Percentiles rank a stretch among this genome's conserved stretches.
Conservation (phyloP, 306 rosid species). For the Vigna radiata region DNA sequence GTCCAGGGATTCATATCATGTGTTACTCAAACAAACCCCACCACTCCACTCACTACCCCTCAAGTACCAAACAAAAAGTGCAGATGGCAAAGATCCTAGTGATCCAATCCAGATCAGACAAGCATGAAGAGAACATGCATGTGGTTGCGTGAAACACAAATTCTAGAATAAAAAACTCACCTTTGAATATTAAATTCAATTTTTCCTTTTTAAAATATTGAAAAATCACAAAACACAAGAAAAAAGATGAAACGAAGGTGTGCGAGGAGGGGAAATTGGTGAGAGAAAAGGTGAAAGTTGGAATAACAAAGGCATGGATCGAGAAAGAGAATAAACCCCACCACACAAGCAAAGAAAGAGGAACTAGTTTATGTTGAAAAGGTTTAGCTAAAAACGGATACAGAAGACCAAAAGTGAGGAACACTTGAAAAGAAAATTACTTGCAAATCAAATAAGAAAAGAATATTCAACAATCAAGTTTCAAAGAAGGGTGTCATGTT, state of each 20-base stretch:
- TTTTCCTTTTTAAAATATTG: background rate
- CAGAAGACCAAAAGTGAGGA: constrained; percentile 42
- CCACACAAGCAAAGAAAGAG: constrained; percentile 58
- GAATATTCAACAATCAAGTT: constrained; percentile 36
- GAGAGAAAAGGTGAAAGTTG: constrained; percentile 39
- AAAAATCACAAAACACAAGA: background rate
- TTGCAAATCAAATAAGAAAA: constrained; percentile 36
- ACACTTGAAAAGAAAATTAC: constrained; percentile 10
- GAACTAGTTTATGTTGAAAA: constrained; percentile 49
- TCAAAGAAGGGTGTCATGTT: background rate
- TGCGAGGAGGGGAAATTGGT: constrained; percentile 36
- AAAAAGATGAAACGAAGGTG: constrained; percentile 28
- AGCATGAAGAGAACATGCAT: constrained; percentile 74
- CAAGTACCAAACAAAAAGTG: constrained; percentile 61
- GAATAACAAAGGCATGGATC: constrained; percentile 62
- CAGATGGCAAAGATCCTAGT: constrained; percentile 72
- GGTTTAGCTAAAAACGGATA: constrained; percentile 49
- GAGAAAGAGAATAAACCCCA: constrained; percentile 64
- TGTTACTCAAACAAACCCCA: constrained; percentile 51
- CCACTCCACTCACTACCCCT: constrained; percentile 45
- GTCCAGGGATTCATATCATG: constrained; percentile 50
- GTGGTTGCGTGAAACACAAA: constrained; percentile 65
- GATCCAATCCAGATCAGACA: constrained; percentile 99
- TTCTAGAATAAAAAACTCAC: constrained; percentile 34
- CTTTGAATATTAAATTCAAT: background rate